A percentile compares a stretch with the other conserved stretches of the same genome.
Conservation (phyloP, 768 basidiomycete genomes). For the Podaxis sp. region DNA sequence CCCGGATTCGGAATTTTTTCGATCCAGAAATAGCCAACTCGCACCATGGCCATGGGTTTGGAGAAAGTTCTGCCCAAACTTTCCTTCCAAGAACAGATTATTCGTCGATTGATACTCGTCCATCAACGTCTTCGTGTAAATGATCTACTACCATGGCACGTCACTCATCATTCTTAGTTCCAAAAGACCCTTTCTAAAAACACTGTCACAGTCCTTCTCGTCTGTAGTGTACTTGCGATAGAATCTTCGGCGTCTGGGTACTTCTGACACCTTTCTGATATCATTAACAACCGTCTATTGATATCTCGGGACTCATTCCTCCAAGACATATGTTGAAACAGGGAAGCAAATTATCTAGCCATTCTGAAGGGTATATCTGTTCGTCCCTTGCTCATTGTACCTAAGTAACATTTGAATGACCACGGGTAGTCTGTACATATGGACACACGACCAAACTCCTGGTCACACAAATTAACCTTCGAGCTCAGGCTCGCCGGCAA, state of each 20-base stretch:
- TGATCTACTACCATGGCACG: background rate
- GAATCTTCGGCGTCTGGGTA: background rate
- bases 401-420: background rate
- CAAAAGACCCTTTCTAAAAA: background rate
- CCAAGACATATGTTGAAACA: constrained; percentile 1
- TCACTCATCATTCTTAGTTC: background rate
- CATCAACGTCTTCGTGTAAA: constrained; percentile 8
- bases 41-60: constrained; percentile 10
- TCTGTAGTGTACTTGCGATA: background rate
- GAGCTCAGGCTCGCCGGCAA: constrained; percentile 2
- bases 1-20: constrained; percentile 9
- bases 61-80: constrained; percentile 8
- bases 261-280: background rate
- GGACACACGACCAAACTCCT: background rate
- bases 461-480: background rate
- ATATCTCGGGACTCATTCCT: background rate
- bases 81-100: constrained; percentile 7
- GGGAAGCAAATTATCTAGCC: background rate
- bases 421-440: background rate
- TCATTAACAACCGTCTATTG: background rate
- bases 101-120: background rate
- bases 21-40: constrained; percentile 9
- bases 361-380: background rate
- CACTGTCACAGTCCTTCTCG: background rate
- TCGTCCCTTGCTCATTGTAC: background rate